These are phyloP conservation scores for Neopestalotiopsis sp. DNA, from an alignment of 2,329 filamentous ascomycete species.

Conservation along the genomic window DNA sequence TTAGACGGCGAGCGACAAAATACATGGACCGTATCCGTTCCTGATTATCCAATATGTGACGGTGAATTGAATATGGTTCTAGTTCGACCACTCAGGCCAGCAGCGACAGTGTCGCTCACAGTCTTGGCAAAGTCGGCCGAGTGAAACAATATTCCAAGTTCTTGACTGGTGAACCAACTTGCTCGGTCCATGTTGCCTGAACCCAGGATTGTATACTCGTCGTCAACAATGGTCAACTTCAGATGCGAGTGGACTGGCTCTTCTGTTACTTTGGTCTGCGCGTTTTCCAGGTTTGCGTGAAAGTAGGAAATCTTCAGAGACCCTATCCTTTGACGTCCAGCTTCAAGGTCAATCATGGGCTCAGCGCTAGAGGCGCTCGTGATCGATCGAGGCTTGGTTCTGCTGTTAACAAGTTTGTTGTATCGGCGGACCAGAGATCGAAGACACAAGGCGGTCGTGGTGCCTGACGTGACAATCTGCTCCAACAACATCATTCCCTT, in stretches of 20 bases:
- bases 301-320: conserved; percentile 66
- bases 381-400: neutral
- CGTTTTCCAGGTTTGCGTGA: conserved; percentile 34
- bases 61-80: conserved; percentile 34
- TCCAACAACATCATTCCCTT: conserved; percentile 77
- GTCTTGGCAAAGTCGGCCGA: conserved; percentile 37
- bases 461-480: conserved; percentile 80
- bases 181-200: conserved; percentile 86
- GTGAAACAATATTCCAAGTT: conserved; percentile 71
- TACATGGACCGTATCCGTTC: no score
- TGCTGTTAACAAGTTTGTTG: conserved; percentile 34
- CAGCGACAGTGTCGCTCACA: conserved; percentile 37
- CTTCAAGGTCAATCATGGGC: conserved; percentile 46
- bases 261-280: conserved; percentile 32
- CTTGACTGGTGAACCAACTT: conserved; percentile 87
- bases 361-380: conserved; percentile 23
- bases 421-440: conserved; percentile 63
- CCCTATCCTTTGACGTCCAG: conserved; percentile 49
- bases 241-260: conserved; percentile 78
- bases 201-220: conserved; percentile 70
- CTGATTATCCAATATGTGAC: neutral
- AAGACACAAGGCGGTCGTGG: conserved; percentile 72
- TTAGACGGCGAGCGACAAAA: neutral
- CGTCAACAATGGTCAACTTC: conserved; percentile 78
- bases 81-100: conserved; percentile 41